phyloP scores from a whole-genome alignment of 2,329 filamentous ascomycete species.

The Leptographium lundbergii region DNA sequence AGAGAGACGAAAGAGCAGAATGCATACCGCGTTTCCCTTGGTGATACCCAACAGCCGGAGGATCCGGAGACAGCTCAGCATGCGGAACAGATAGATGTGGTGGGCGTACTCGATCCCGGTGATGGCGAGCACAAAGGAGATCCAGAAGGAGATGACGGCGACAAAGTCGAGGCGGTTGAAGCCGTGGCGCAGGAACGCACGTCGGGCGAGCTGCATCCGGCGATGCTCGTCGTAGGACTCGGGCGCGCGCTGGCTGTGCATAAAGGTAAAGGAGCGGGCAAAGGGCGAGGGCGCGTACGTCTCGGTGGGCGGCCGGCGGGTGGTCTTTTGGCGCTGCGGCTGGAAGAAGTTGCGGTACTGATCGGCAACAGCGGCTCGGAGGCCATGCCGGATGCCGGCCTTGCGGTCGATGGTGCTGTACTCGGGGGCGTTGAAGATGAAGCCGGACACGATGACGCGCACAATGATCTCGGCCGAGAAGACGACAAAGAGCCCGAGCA shows the following conservation, averaged over 20 bases:
- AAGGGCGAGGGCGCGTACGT: conserved; percentile 49
- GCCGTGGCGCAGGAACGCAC: conserved; percentile 85
- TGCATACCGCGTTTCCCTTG: conserved; percentile 74
- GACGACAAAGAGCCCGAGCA: conserved; percentile 72
- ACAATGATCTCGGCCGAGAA: conserved; percentile 79
- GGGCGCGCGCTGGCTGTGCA: conserved; percentile 46
- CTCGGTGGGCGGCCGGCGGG: conserved; percentile 35
- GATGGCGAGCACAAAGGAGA: conserved; percentile 64
- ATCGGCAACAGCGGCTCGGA: conserved; percentile 60
- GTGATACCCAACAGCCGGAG: conserved; percentile 83
- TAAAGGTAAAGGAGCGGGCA: conserved; percentile 65
- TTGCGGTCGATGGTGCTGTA: conserved; percentile 83
- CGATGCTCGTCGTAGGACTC: conserved; percentile 65
- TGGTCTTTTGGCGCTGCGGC: conserved; percentile 62
- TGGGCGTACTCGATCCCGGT: conserved; percentile 53
- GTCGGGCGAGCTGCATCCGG: conserved; percentile 71
- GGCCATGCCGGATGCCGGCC: conserved; percentile 58
- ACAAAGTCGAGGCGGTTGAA: conserved; percentile 95
- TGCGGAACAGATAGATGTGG: conserved; percentile 83
- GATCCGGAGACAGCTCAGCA: conserved; percentile 92
- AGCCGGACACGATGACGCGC: conserved; percentile 83
- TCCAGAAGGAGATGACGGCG: conserved; percentile 91
- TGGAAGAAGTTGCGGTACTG: conserved; percentile 71
- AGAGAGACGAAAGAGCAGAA: too few species aligned
- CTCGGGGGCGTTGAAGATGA: conserved; percentile 79